Base-by-base conservation (phyloP, 1,284 basidiomycete species). In the Ustilago vetiveriae region DNA sequence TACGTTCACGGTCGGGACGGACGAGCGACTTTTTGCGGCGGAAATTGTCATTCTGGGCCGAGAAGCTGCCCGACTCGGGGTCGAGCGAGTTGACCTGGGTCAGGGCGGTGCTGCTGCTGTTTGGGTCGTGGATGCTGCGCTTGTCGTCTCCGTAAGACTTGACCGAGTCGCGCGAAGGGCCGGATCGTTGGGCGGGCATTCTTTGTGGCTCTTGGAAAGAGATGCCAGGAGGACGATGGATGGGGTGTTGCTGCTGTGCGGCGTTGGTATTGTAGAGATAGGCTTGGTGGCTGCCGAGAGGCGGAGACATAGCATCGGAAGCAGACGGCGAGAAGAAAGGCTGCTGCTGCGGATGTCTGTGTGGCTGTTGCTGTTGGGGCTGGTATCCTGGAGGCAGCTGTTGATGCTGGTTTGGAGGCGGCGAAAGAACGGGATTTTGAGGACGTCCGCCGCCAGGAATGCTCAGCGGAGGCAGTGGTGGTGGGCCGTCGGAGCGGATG, bases 1-100 rank as follows among this genome's bases (percentile, higher is more conserved):
- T 92, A 85, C 95, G 92, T 85, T 97, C 95, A 65, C 95, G 86
- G 83, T 98, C 95, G 8, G 96, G 95, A 54, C 88, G 86, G 51
- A 98, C 92, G 42, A 98, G 87, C 79, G 90, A 92, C 87, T 94
- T 95, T 86, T 97, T 98, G 80, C 94, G 84, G 55, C 85, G 84
- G 40, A 91, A 76, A 32, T 74, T 69, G 40, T 59, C 48, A 39
- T 73, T 73, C 29, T 67, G 62, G 6, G 59, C 71, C 16, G 71
- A 65, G 43, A 74, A 72, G 57, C n/a, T n/a, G n/a, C 77, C 78
- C 2, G 62, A 37, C 45, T 80, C 78, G 19, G 74, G 65, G 43
- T 80, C 78, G 41, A 72, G 72, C 13, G 63, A 60, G 56, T 56
- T 63, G 41, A 60, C 36, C 50, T 71, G 68, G 29, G 45, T 65